These are phyloP conservation scores for Abortiporus biennis DNA, from an alignment of 1,284 basidiomycete genomes.

Conservation along the genomic window DNA sequence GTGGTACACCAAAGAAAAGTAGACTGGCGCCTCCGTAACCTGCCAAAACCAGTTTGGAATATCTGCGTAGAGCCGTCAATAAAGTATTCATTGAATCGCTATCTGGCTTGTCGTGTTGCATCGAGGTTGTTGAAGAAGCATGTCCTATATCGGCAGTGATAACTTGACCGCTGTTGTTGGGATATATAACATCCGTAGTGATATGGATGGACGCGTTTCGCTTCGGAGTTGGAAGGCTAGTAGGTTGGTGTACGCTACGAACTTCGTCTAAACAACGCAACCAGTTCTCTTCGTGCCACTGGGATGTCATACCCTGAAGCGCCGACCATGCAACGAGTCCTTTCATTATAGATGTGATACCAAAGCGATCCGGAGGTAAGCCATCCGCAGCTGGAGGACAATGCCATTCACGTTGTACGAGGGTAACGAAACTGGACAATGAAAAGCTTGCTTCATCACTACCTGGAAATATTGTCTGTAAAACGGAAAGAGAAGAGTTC, in stretches of 20 bases:
- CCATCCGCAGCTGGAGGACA: constrained; percentile 43
- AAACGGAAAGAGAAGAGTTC: constrained; percentile 64
- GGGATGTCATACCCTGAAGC: constrained; percentile 70
- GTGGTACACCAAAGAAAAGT: constrained; percentile 70
- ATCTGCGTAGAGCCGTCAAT: constrained; percentile 60
- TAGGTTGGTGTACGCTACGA: constrained; percentile 43
- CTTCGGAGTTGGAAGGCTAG: constrained; percentile 7
- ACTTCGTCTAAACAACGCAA: constrained; percentile 60
- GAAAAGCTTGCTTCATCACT: constrained; percentile 75
- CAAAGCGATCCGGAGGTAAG: constrained; percentile 55
- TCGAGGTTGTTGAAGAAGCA: constrained; percentile 27
- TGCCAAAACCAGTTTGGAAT: constrained; percentile 74
- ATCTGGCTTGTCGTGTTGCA: not conserved
- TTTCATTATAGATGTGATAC: constrained; percentile 55
- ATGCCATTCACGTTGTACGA: constrained; percentile 66
- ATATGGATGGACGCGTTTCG: constrained; percentile 47
- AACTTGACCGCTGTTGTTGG: constrained; percentile 57
- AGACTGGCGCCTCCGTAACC: constrained; percentile 76
- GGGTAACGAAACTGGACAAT: constrained; percentile 67
- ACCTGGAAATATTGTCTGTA: constrained; percentile 67
- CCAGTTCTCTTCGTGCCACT: constrained; percentile 70
- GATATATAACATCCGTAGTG: constrained; percentile 61
- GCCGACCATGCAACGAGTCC: constrained; percentile 74
- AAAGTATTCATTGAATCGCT: constrained; percentile 33
- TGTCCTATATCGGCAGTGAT: constrained; percentile 70